phyloP scores from a whole-genome alignment of 2,329 filamentous ascomycete genomes.

The Magnaporthales sp. region DNA sequence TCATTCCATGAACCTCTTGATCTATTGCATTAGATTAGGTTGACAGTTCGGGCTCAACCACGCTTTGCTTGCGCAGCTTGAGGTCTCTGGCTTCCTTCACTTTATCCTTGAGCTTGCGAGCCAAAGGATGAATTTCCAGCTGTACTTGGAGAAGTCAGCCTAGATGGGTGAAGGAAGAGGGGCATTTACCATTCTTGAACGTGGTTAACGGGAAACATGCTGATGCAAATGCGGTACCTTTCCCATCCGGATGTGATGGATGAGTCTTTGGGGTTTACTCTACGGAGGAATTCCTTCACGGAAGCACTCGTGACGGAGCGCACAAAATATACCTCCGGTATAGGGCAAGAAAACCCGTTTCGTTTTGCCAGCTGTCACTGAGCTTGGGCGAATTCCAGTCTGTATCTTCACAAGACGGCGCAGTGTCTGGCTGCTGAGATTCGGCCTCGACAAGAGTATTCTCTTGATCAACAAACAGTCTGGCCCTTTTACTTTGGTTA shows the following conservation, averaged over 20 bases:
- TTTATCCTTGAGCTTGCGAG: constrained; percentile 6
- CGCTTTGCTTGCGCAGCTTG: not conserved
- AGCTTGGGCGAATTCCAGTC: not conserved
- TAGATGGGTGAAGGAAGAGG: not conserved
- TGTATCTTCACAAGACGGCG: not conserved
- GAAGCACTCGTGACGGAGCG: not conserved
- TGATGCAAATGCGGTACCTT: not conserved
- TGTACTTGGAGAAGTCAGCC: not conserved
- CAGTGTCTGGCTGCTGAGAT: not conserved
- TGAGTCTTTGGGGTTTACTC: not conserved
- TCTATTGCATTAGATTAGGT: not conserved
- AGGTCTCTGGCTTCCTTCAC: not conserved
- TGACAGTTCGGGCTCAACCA: not conserved
- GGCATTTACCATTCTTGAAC: not conserved
- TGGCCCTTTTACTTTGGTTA: not conserved
- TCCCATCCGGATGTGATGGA: not conserved
- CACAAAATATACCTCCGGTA: not conserved
- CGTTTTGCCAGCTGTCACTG: not conserved
- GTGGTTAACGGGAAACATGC: not conserved
- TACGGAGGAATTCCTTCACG: not conserved
- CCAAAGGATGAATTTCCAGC: constrained; percentile 1
- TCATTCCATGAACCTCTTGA: not conserved
- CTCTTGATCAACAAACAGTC: not conserved
- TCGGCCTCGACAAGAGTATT: not conserved
- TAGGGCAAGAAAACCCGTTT: not conserved